Evolutionary conservation across 2,329 filamentous ascomycete genomes (phyloP), one percentile per base, ranked within the genome.

Genomic region (Chaetothyriales sp.): DNA sequence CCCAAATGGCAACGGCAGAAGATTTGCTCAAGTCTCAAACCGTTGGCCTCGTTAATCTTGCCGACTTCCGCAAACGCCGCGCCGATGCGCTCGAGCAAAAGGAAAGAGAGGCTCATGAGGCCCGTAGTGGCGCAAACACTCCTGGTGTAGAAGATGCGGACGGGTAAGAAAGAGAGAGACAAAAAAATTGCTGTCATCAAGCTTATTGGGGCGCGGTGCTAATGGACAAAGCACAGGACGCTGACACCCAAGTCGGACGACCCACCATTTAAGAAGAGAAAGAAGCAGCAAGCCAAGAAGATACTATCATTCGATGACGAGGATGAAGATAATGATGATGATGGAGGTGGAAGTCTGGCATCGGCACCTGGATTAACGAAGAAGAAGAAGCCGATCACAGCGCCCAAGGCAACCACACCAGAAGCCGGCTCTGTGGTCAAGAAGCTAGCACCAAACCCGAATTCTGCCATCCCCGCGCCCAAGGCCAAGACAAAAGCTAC

Each of bases 11-110:
- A 59, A 84, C 84, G 1, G 84, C 86, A 1, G 80, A 90, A 65
- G 83, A 95, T 63, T 75, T 87, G 12, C 75, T 95, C 46, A 90
- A 90, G 53, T 86, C 80, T 49, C 81, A 87, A 62, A 94, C 87
- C 0, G 88, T 95, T 58, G 92, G 92, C 43, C 81, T 98, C 2
- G 90, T 96, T 49, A 80, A 86, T 52, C 81, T 95, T 44, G 87
- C 86, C 57, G 92, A 96, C 65, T 96, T 94, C 67, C 87, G 90
- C 67, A 96, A 98, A 71, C 82, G 92, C 53, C 86, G 90, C 67
- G 89, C 88, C 60, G 87, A 95, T 68, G 86, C 89, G n/a, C 73
- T 95, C 46, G 90, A 95, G 66, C 82, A 86, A 64, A 90, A 92
- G 63, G 86, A 92, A 63, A 79, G 84, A 61, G 86, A 92, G 62